A percentile compares a stretch with the other conserved stretches of the same genome.
Evolutionary conservation across 2,329 filamentous ascomycete genomes (phyloP).

Genomic region (Pseudocercospora eumusae): DNA sequence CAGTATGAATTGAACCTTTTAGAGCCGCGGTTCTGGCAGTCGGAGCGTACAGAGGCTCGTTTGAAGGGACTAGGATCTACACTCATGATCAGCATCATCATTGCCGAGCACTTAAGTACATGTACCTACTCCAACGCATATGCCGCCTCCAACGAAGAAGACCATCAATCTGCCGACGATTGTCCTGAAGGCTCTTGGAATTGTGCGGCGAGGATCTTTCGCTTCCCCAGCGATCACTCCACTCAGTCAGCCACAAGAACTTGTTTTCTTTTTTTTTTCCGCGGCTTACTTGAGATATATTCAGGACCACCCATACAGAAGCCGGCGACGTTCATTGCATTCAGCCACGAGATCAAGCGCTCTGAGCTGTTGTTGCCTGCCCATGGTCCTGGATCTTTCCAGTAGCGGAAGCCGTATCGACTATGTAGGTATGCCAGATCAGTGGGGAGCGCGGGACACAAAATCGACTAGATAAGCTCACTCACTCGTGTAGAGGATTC

Average conservation of each 20-base stretch:
- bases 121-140: background rate
- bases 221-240: slow-evolving; percentile 5
- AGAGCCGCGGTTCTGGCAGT: too few species aligned
- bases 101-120: background rate
- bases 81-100: background rate
- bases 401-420: slow-evolving; percentile 70
- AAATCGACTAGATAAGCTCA: too few species aligned
- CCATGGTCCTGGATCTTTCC: slow-evolving; percentile 60
- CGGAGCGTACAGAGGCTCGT: background rate
- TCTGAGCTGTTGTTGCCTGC: background rate
- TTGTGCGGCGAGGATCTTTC: background rate
- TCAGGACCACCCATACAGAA: slow-evolving; percentile 1
- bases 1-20: background rate
- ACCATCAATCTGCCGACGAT: background rate
- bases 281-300: background rate
- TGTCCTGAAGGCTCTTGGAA: background rate
- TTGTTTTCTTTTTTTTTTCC: too few species aligned
- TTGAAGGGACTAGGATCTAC: background rate
- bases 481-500: slow-evolving; percentile 65
- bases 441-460: too few species aligned
- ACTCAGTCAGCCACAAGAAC: background rate
- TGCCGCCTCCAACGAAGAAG: background rate
- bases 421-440: background rate
- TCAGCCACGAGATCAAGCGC: background rate
- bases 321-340: background rate